Conservation (phyloP, 1,284 basidiomycete genomes). For the Microbotryomycetes sp. region DNA sequence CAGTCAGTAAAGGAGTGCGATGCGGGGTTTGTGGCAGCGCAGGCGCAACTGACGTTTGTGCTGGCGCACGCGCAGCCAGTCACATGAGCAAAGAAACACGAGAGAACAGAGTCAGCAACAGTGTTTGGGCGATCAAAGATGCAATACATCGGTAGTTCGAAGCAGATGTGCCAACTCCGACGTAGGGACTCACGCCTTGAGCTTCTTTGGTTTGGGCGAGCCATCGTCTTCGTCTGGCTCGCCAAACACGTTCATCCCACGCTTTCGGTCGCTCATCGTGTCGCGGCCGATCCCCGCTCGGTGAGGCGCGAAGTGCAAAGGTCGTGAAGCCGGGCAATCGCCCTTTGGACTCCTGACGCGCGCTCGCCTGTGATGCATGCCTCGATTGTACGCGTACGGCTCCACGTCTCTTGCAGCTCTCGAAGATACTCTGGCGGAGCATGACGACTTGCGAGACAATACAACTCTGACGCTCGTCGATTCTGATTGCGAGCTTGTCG, state of each 20-base stretch:
- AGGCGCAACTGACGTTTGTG: background rate
- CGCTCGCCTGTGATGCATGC: too few relatives aligned
- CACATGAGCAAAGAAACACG: too few relatives aligned
- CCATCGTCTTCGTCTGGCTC: slow-evolving; percentile 4
- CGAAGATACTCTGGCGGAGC: background rate
- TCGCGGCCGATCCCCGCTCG: background rate
- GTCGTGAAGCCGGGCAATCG: too few relatives aligned
- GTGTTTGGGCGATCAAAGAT: too few relatives aligned
- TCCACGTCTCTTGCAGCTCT: slow-evolving; percentile 5
- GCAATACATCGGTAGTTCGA: too few relatives aligned
- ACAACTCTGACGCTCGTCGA: background rate
- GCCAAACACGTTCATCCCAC: background rate
- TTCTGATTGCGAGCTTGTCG: slow-evolving; percentile 1
- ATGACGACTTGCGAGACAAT: background rate
- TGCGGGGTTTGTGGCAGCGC: background rate
- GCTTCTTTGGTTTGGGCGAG: slow-evolving; percentile 14
- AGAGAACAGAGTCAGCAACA: too few relatives aligned
- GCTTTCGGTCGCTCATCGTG: background rate
- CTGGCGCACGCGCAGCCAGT: background rate
- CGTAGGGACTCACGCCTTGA: slow-evolving; percentile 15
- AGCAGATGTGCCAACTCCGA: too few relatives aligned
- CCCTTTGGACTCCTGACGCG: too few relatives aligned
- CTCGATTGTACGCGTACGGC: slow-evolving; percentile 9
- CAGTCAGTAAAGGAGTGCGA: background rate
- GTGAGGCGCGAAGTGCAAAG: background rate